Conservation (phyloP, 2,329 filamentous ascomycete species). For the Monilinia laxa region DNA sequence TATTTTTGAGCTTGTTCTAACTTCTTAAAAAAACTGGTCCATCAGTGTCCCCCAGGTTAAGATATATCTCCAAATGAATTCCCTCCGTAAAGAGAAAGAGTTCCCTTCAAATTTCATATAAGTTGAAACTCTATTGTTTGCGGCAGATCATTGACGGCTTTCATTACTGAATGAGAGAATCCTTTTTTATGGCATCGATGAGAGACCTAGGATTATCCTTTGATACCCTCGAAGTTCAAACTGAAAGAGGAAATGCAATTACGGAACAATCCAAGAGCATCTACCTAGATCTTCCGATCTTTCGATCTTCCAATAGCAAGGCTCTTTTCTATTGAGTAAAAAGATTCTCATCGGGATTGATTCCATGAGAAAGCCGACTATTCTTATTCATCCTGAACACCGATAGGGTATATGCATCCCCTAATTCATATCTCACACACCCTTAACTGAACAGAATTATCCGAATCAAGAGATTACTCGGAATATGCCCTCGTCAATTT, state of each 20-base stretch:
- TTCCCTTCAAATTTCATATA: neutral
- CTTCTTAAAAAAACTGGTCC: neutral
- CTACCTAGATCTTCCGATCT: slow-evolving; percentile 17
- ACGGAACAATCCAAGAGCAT: neutral
- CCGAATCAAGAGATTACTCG: neutral
- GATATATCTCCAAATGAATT: slow-evolving; percentile 18
- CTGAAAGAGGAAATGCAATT: slow-evolving; percentile 8
- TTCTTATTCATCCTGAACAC: slow-evolving; percentile 6
- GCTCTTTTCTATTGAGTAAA: neutral
- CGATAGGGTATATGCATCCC: neutral
- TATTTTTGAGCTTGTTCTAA: slow-evolving; percentile 12
- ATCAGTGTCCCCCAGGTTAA: neutral
- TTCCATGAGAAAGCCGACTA: neutral
- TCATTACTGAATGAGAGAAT: slow-evolving; percentile 11
- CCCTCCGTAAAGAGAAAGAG: neutral
- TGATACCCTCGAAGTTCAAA: neutral
- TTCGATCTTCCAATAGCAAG: neutral
- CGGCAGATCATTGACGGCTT: slow-evolving; percentile 19
- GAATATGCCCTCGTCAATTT: neutral
- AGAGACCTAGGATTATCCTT: neutral
- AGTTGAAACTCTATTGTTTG: neutral
- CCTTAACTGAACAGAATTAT: neutral
- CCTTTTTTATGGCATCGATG: neutral
- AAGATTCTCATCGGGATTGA: neutral
- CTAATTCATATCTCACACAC: neutral